These are phyloP conservation scores for Collybia mongolica DNA, from an alignment of 768 basidiomycete genomes.

Conservation along the genomic window DNA sequence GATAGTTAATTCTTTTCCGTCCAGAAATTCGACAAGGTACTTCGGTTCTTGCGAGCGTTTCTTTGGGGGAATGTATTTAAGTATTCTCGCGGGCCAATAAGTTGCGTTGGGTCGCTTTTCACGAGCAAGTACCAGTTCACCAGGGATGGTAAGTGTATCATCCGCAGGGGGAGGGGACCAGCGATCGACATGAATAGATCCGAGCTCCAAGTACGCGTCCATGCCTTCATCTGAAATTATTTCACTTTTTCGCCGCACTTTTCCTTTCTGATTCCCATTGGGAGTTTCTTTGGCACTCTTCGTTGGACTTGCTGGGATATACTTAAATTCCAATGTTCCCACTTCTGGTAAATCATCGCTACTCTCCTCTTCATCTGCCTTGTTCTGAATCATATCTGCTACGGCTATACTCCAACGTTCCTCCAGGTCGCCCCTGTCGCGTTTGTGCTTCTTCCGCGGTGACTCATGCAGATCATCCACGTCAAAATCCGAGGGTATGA, in stretches of 20 bases:
- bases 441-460: conserved; percentile 45
- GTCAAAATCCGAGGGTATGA: conserved; percentile 3
- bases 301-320: conserved; percentile 9
- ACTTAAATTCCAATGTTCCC: conserved; percentile 15
- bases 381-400: conserved; percentile 38
- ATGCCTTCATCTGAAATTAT: conserved; percentile 10
- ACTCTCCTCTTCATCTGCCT: conserved; percentile 30
- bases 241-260: conserved; percentile 24
- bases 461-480: conserved; percentile 23
- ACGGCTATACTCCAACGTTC: conserved; percentile 49
- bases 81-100: conserved; percentile 71
- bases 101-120: conserved; percentile 29
- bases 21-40: conserved; percentile 63
- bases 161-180: conserved; percentile 48
- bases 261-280: conserved; percentile 4
- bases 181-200: conserved; percentile 11
- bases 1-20: conserved; percentile 39
- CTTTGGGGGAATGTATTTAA: conserved; percentile 47
- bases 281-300: conserved; percentile 1
- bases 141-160: conserved; percentile 55
- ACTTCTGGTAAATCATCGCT: conserved; percentile 48
- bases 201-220: conserved; percentile 3
- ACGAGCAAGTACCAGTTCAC: conserved; percentile 61
- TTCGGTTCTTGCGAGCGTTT: conserved; percentile 29
- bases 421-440: conserved; percentile 28